Evolutionary conservation across 371 early-diverging fungal genomes (phyloP).

Genomic region (Lichtheimia ornata): DNA sequence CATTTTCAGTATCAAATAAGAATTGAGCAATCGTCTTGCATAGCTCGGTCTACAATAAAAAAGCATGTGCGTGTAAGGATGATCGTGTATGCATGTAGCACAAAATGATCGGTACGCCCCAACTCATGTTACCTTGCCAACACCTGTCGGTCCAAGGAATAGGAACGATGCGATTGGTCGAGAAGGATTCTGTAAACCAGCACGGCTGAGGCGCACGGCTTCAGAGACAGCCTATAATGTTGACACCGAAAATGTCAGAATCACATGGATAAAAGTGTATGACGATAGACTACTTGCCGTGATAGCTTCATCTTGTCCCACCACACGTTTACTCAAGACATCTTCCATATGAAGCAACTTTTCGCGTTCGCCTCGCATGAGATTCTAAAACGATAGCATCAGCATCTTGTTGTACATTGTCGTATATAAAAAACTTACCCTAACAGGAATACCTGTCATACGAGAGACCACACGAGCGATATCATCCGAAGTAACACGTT

Average conservation of each 20-base stretch:
- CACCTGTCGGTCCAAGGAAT: conserved; percentile 93
- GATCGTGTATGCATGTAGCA: not conserved
- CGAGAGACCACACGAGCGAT: conserved; percentile 86
- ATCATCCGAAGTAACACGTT: conserved; percentile 85
- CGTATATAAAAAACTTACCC: conserved; percentile 30
- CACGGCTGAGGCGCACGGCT: conserved; percentile 73
- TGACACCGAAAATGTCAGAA: not conserved
- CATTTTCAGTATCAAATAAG: conserved; percentile 87
- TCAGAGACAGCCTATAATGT: conserved; percentile 70
- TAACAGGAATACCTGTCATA: conserved; percentile 90
- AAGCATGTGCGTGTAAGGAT: too few relatives aligned
- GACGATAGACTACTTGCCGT: conserved; percentile 13
- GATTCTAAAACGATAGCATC: conserved; percentile 32
- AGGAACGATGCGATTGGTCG: conserved; percentile 89
- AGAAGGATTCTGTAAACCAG: conserved; percentile 68
- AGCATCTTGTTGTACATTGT: not conserved
- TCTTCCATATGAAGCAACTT: conserved; percentile 80
- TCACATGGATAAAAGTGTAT: not conserved
- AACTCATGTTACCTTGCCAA: conserved; percentile 59
- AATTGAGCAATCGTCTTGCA: conserved; percentile 88
- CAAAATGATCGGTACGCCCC: not conserved
- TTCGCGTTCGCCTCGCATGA: conserved; percentile 82
- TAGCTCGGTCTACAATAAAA: conserved; percentile 67
- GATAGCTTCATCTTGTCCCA: conserved; percentile 85
- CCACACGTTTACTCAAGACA: conserved; percentile 71